Percentiles rank a stretch among this genome's conserved stretches.
Conservation (phyloP, 2,329 filamentous ascomycete genomes). For the Purpureocillium takamizusanense region DNA sequence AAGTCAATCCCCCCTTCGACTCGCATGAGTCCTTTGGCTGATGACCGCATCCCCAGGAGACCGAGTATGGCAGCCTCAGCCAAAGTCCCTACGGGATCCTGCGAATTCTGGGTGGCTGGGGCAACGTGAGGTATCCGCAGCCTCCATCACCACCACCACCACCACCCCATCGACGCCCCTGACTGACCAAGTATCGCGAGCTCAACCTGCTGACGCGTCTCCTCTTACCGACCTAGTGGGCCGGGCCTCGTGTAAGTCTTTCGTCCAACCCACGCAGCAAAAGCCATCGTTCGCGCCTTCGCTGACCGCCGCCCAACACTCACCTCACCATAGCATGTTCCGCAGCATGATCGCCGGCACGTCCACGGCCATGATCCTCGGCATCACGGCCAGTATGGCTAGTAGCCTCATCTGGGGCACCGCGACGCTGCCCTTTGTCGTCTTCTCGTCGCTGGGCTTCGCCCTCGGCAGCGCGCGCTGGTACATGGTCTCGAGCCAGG, state of each 20-base stretch:
- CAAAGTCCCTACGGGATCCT: slow-evolving; percentile 7
- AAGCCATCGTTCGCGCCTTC: too few relatives aligned
- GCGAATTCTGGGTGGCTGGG: slow-evolving; percentile 10
- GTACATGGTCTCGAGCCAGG: slow-evolving; percentile 9
- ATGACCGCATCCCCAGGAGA: neutral
- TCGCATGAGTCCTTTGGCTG: neutral
- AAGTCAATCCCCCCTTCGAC: neutral
- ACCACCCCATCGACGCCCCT: too few relatives aligned
- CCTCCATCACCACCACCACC: neutral
- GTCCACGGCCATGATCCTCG: slow-evolving; percentile 8
- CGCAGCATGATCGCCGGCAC: slow-evolving; percentile 14
- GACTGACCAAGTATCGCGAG: too few relatives aligned
- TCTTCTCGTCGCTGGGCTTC: slow-evolving; percentile 12
- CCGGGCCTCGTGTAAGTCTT: slow-evolving; percentile 7
- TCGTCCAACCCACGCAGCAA: neutral
- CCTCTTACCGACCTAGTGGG: neutral
- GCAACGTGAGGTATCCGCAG: slow-evolving; percentile 7
- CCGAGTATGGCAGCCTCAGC: slow-evolving; percentile 2
- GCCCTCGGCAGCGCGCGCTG: slow-evolving; percentile 10
- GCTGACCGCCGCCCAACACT: too few relatives aligned
- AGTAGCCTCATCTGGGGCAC: slow-evolving; percentile 13
- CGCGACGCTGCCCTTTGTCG: slow-evolving; percentile 11
- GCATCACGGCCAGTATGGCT: slow-evolving; percentile 7
- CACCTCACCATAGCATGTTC: slow-evolving; percentile 15
- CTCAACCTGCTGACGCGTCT: neutral